Base-by-base conservation (phyloP, 371 early-diverging fungal genomes). In the Rhizopus delemar region DNA sequence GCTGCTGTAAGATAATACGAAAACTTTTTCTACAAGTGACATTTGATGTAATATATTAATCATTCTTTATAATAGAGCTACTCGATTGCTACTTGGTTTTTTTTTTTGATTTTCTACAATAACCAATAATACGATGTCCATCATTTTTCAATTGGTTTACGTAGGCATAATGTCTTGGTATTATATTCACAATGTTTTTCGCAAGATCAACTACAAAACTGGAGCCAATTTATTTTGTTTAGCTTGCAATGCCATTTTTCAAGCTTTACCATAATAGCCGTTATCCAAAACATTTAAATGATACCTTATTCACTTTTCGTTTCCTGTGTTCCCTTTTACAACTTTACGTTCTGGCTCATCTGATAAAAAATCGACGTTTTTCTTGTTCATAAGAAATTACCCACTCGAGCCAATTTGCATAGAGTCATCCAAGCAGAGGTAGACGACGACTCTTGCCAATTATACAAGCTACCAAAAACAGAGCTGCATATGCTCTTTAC, bases 71-170 rank as follows among this genome's bases (percentile, higher is more conserved):
- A 62, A 41, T 43, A 52, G n/a, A 39, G n/a, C 4, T 46, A 41
- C 41, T 56, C 62, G 43, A 56, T 62, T 62, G 46, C 7, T 12
- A 51, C 52, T 56, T 45, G 2, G 51, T 39, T 9, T 62, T 62
- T 56, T 62, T 0, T n/a, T n/a, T n/a, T n/a, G 62, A 62, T 33
- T 56, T 62, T 57, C 62, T 62, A 32, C 56, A 56, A 56, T 62
- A 57, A 38, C 56, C 57, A 12, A 57, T 12, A 45, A 62, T 15
- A 4, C 52, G 46, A 33, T 56, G 57, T 52, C 53, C 41, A 8
- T 62, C 46, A 31, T 56, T 57, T 62, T 62, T 57, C 3, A 51
- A 52, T 50, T 56, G 57, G 46, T 51, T 56, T 43, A 62, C 31
- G 12, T 57, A 51, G 7, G 57, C 49, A 60, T 60, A 48, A 13